These are phyloP conservation scores for Artemisia annua DNA, from an alignment of 129 eudicot species.

Conservation along the genomic window DNA sequence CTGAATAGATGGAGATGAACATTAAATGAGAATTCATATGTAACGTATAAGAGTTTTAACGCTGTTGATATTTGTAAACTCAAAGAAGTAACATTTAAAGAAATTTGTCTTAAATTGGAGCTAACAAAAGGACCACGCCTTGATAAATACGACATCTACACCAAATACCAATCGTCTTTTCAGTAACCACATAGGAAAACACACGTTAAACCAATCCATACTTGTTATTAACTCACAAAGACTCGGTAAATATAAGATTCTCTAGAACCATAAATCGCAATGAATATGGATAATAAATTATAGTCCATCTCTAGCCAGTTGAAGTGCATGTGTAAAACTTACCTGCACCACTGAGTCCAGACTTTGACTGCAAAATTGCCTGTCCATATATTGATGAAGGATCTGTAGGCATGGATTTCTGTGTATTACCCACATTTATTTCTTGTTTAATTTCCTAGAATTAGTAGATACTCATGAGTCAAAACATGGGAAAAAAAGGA, in stretches of 20 bases:
- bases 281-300: no score
- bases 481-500: slow-evolving; percentile 5
- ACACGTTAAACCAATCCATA: no score
- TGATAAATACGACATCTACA: no score
- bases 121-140: neutral
- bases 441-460: slow-evolving; percentile 68
- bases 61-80: slow-evolving; percentile 3
- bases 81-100: slow-evolving; percentile 15
- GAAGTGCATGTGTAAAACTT: neutral
- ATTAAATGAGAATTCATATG: neutral
- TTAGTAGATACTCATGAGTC: slow-evolving; percentile 14
- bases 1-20: slow-evolving; percentile 35
- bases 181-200: no score
- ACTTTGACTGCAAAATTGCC: slow-evolving; percentile 76
- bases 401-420: slow-evolving; percentile 73
- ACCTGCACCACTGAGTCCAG: slow-evolving; percentile 59
- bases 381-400: slow-evolving; percentile 85
- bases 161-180: no score
- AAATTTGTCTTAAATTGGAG: slow-evolving; percentile 8
- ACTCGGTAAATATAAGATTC: no score
- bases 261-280: no score
- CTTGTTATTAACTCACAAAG: no score
- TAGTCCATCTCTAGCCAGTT: no score
- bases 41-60: slow-evolving; percentile 7
- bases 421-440: slow-evolving; percentile 61